A percentile compares a stretch with the other conserved stretches of the same genome.
Evolutionary conservation across 495 filamentous ascomycete species (phyloP).

Genomic region (Choiromyces venosus): DNA sequence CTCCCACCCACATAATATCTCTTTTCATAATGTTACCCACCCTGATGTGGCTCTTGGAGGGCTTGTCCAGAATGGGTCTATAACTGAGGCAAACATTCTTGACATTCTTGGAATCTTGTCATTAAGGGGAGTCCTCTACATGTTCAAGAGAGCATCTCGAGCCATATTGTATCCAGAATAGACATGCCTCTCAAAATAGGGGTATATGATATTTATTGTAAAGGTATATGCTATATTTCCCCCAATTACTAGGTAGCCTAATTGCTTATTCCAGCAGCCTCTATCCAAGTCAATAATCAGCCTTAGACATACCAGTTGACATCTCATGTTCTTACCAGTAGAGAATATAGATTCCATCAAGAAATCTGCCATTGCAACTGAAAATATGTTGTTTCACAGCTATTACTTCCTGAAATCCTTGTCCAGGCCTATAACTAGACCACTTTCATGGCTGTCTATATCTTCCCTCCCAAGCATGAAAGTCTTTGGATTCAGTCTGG

Average conservation of each 20-base stretch:
- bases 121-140: too few relatives aligned
- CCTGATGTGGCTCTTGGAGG: constrained; percentile 31
- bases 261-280: constrained; percentile 1
- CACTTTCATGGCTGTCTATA: constrained; percentile 15
- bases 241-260: not conserved
- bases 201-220: constrained; percentile 19
- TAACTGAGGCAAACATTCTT: constrained; percentile 37
- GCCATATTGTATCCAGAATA: constrained; percentile 11
- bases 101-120: constrained; percentile 31
- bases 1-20: constrained; percentile 11
- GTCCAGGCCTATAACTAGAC: not conserved
- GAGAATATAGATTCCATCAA: constrained; percentile 10
- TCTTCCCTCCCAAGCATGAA: constrained; percentile 14
- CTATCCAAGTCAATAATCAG: constrained; percentile 6
- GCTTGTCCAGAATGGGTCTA: constrained; percentile 31
- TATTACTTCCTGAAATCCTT: too few relatives aligned
- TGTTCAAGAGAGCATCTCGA: constrained; percentile 12
- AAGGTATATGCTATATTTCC: constrained; percentile 21
- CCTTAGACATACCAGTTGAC: constrained; percentile 10
- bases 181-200: constrained; percentile 7
- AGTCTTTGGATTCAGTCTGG: not conserved
- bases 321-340: constrained; percentile 1
- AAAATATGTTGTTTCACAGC: constrained; percentile 11
- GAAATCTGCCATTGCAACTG: constrained; percentile 20
- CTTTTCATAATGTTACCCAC: constrained; percentile 17